phyloP scores from a whole-genome alignment of 2,329 filamentous ascomycete genomes.

The Ophiostoma sp. region DNA sequence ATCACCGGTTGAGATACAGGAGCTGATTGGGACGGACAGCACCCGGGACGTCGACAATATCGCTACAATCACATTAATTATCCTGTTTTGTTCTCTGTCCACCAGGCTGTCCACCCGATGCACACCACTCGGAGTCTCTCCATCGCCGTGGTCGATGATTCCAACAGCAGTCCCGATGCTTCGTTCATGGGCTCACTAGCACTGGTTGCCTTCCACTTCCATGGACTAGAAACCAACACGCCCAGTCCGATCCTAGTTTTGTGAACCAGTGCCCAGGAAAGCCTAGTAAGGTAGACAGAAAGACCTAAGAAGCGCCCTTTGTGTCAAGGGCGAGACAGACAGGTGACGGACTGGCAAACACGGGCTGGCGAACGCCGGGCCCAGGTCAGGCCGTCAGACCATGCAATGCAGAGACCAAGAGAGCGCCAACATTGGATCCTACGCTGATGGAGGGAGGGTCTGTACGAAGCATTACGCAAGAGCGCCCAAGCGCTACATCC shows the following conservation, averaged over 20 bases:
- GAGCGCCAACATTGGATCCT: not conserved
- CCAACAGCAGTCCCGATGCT: not conserved
- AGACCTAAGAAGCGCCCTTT: too few relatives aligned
- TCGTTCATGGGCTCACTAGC: constrained; percentile 7
- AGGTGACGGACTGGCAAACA: not conserved
- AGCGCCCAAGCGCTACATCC: constrained; percentile 6
- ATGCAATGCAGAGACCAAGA: not conserved
- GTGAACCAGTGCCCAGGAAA: not conserved
- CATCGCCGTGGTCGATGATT: not conserved
- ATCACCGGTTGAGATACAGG: constrained; percentile 1
- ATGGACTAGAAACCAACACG: not conserved
- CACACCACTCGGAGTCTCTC: not conserved
- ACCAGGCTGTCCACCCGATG: not conserved
- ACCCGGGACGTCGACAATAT: not conserved
- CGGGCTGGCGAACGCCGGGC: not conserved
- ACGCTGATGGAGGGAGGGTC: not conserved
- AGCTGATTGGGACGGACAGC: constrained; percentile 4
- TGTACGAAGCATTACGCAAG: constrained; percentile 12
- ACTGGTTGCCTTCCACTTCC: not conserved
- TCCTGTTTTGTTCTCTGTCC: not conserved
- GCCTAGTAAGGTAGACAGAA: too few relatives aligned
- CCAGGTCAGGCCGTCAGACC: not conserved
- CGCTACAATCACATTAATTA: not conserved
- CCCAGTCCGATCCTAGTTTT: not conserved
- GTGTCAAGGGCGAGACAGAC: not conserved